phyloP scores from a whole-genome alignment of 345 rosid species.

The Eucalyptus victrix region DNA sequence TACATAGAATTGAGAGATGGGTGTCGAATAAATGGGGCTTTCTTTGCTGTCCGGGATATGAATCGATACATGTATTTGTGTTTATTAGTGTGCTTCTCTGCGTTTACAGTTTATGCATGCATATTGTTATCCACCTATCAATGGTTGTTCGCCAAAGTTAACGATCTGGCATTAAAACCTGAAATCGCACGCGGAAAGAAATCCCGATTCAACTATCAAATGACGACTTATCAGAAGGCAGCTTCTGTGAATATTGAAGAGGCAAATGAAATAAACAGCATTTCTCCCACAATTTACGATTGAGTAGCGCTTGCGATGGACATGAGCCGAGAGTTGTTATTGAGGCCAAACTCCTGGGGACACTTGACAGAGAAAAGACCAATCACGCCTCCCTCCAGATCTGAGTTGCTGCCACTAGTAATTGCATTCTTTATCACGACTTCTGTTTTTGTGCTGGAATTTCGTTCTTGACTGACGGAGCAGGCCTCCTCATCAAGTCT shows the following conservation, averaged over 20 bases:
- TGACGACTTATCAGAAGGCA: neutral
- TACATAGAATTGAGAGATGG: neutral
- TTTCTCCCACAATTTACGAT: neutral
- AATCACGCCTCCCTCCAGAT: neutral
- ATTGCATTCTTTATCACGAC: neutral
- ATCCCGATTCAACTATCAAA: neutral
- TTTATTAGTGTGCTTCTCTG: neutral
- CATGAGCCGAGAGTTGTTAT: neutral
- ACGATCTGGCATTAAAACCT: neutral
- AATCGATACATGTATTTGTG: neutral
- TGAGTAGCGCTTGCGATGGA: neutral
- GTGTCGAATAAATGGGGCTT: neutral
- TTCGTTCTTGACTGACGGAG: neutral
- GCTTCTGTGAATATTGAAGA: neutral
- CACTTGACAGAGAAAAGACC: neutral
- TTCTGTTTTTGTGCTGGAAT: neutral
- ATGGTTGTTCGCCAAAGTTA: neutral
- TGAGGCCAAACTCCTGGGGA: neutral
- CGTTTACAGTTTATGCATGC: neutral
- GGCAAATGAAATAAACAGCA: neutral
- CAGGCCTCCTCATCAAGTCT: conserved; percentile 20
- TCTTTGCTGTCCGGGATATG: neutral
- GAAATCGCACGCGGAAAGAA: neutral
- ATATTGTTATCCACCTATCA: neutral
- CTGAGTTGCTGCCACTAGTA: neutral